A percentile compares a stretch with the other conserved stretches of the same genome.
phyloP scores from a whole-genome alignment of 768 basidiomycete species.

The Melanogaster broomeanus region DNA sequence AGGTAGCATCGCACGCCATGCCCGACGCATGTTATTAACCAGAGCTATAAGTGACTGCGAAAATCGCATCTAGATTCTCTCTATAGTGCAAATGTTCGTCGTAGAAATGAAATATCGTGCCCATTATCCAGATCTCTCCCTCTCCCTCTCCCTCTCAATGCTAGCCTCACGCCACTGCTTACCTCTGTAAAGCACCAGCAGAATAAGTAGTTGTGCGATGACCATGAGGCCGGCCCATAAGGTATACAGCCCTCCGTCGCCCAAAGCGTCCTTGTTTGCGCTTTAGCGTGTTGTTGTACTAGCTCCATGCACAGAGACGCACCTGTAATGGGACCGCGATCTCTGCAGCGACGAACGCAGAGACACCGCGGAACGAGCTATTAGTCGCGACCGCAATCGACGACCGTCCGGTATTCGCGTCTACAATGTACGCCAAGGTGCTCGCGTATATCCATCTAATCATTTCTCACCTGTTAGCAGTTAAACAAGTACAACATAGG shows the following conservation, averaged over 20 bases:
- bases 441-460: slow-evolving; percentile 62
- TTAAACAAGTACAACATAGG: neutral
- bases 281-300: neutral
- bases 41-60: too few species aligned
- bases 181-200: slow-evolving; percentile 65
- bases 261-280: slow-evolving; percentile 57
- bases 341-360: slow-evolving; percentile 71
- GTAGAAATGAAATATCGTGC: too few species aligned
- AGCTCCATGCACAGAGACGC: neutral
- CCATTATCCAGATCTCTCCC: too few species aligned
- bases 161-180: slow-evolving; percentile 57
- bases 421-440: slow-evolving; percentile 84
- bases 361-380: slow-evolving; percentile 68
- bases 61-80: too few species aligned
- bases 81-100: too few species aligned
- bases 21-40: too few species aligned
- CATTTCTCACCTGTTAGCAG: neutral
- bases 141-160: too few species aligned
- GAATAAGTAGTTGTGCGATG: slow-evolving; percentile 52
- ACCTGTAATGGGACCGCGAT: slow-evolving; percentile 73
- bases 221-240: slow-evolving; percentile 62
- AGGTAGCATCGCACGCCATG: too few species aligned
- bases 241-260: slow-evolving; percentile 82
- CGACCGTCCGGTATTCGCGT: slow-evolving; percentile 81
- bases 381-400: slow-evolving; percentile 79